Percentiles rank a stretch among this genome's conserved stretches.
Evolutionary conservation across 2,329 filamentous ascomycete genomes (phyloP).

Genomic region (Didymella arachidicola): DNA sequence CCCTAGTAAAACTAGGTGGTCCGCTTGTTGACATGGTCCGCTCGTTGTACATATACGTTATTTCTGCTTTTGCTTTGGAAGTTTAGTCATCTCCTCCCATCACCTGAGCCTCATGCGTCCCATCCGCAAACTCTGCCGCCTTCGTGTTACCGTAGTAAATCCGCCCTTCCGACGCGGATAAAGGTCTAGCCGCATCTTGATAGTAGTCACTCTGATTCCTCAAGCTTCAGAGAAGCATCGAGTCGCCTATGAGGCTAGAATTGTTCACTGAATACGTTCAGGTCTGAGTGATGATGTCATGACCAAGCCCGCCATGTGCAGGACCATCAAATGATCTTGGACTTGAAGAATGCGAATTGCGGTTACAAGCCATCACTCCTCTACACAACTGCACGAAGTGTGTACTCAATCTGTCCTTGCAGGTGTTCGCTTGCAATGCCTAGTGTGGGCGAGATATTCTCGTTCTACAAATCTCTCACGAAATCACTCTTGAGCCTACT

Average conservation of each 20-base stretch:
- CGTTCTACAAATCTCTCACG: conserved; percentile 21
- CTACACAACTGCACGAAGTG: not conserved
- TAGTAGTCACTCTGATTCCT: not conserved
- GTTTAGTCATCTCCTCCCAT: not conserved
- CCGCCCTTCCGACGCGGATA: not conserved
- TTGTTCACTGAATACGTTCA: not conserved
- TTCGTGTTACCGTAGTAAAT: not conserved
- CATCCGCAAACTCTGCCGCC: not conserved
- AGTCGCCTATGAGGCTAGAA: not conserved
- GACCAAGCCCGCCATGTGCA: not conserved
- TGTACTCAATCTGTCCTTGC: not conserved
- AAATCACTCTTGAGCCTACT: conserved; percentile 12
- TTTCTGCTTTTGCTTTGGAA: not conserved
- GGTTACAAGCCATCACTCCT: not conserved
- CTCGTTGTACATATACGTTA: too few species aligned
- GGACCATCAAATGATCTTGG: not conserved
- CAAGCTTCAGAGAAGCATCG: not conserved
- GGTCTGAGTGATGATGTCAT: not conserved
- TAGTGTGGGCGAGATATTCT: not conserved
- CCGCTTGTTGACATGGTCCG: too few species aligned
- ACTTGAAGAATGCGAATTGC: not conserved
- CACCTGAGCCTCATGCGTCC: too few species aligned
- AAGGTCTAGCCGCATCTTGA: not conserved
- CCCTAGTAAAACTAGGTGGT: too few species aligned
- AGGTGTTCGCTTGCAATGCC: not conserved